Evolutionary conservation across 345 rosid genomes (phyloP).

Genomic region (Eucalyptus rudis): DNA sequence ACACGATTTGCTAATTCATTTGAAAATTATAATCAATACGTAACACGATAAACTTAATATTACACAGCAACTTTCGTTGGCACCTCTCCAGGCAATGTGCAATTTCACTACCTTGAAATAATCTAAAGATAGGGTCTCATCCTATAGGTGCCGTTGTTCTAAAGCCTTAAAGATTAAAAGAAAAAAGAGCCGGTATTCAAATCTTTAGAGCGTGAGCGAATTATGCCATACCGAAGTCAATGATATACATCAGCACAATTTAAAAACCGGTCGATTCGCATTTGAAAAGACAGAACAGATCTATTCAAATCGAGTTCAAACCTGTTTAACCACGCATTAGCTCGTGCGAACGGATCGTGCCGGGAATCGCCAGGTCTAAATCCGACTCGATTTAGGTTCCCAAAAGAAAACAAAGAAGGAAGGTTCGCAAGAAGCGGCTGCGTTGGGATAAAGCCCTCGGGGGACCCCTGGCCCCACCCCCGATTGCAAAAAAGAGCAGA

Average conservation of each 20-base stretch:
- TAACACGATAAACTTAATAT: neutral
- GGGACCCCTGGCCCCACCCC: neutral
- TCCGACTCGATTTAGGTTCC: neutral
- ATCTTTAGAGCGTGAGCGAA: neutral
- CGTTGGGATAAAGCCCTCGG: neutral
- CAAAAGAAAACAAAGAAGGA: neutral
- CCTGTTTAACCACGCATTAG: neutral
- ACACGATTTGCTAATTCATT: fast-evolving
- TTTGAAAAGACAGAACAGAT: neutral
- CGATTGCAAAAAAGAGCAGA: neutral
- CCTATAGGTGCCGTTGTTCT: fast-evolving
- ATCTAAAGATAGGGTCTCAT: neutral
- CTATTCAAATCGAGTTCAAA: neutral
- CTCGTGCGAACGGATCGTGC: neutral
- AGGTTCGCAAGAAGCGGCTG: neutral
- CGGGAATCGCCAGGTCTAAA: neutral
- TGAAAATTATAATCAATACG: fast-evolving
- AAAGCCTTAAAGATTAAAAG: too few species aligned
- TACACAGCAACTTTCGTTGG: fast-evolving
- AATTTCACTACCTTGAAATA: neutral
- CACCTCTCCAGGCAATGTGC: fast-evolving
- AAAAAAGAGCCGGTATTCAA: too few species aligned
- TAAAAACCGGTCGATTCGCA: neutral
- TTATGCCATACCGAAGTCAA: fast-evolving
- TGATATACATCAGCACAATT: neutral